phyloP scores from a whole-genome alignment of 2,329 filamentous ascomycete genomes.

The Colletotrichum sp. region DNA sequence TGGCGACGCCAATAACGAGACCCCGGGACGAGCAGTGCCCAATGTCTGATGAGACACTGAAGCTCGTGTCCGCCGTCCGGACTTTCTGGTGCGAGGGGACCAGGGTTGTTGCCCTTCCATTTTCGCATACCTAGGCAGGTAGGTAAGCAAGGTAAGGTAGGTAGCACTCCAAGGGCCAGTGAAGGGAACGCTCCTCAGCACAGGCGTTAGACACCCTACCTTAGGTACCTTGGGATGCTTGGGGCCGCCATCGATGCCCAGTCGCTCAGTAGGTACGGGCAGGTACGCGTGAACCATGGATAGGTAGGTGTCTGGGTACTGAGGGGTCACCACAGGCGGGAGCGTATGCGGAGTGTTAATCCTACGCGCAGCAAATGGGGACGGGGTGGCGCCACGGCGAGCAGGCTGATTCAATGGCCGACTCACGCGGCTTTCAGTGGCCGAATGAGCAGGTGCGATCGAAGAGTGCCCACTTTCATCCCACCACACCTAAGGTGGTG shows the following conservation, averaged over 20 bases:
- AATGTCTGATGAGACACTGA: background rate
- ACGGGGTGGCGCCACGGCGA: background rate
- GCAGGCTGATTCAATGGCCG: background rate
- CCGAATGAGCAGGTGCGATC: background rate
- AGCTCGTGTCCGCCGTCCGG: background rate
- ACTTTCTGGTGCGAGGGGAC: slow-evolving; percentile 13
- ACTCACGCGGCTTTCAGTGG: background rate
- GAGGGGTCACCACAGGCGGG: background rate
- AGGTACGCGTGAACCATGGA: background rate
- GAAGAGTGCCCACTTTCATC: background rate
- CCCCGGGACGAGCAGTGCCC: background rate
- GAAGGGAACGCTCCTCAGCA: background rate
- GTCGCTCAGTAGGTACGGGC: background rate
- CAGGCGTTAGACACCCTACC: background rate
- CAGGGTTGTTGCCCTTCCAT: slow-evolving; percentile 17
- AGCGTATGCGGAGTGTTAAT: background rate
- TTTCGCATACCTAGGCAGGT: background rate
- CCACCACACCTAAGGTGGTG: background rate
- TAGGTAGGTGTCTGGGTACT: background rate
- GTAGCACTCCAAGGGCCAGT: background rate
- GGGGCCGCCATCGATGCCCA: background rate
- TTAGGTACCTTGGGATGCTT: background rate
- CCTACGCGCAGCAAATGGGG: background rate
- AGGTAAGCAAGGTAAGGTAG: background rate
- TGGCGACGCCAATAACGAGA: background rate